Base-by-base conservation (phyloP, 2,329 filamentous ascomycete species). In the Aspergillus ibericus region DNA sequence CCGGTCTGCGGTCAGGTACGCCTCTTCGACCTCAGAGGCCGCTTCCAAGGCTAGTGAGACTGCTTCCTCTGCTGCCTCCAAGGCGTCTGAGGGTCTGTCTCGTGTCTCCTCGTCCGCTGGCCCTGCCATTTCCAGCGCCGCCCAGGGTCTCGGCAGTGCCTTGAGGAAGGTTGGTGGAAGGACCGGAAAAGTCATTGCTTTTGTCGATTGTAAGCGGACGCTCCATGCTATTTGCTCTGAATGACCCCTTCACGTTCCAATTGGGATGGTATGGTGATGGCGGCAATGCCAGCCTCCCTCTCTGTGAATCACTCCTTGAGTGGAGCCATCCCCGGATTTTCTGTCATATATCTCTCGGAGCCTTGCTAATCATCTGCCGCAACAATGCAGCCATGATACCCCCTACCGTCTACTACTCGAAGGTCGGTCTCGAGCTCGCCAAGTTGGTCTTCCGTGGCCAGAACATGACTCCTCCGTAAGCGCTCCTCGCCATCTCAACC, bases 381-480 rank as follows among this genome's bases (percentile, higher is more conserved):
- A n/a, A 53, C 40, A 34, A 34, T 66, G 59, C 74, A 97, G 93
- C 88, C 78, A 84, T 95, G 81, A 86, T 93, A 68, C 95, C 95
- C 68, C 88, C 88, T 63, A 88, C 92, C 64, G 75, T 96, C 75
- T 97, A 97, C 86, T 99, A 98, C 84, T 88, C 89, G 72, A 90
- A 88, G 77, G 93, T 98, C 74, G 90, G 84, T 70, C 81, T 93
- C 65, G 95, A 99, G 83, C 83, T 98, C 61, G 85, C 85, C 75
- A 96, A 91, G 85, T 84, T 97, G 68, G 86, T 98, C 67, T 92
- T 92, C 82, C 86, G 87, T 71, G 88, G 87, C 77, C 92, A 93
- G 80, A 91, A 90, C 82, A 97, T 99, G 92, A 82, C 84, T 74
- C 92, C 92, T 80, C 95, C 95, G 95, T 99, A 90, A 87, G 93